These are phyloP conservation scores for Microdochium paspali DNA, from an alignment of 2,329 filamentous ascomycete genomes.

Conservation along the genomic window DNA sequence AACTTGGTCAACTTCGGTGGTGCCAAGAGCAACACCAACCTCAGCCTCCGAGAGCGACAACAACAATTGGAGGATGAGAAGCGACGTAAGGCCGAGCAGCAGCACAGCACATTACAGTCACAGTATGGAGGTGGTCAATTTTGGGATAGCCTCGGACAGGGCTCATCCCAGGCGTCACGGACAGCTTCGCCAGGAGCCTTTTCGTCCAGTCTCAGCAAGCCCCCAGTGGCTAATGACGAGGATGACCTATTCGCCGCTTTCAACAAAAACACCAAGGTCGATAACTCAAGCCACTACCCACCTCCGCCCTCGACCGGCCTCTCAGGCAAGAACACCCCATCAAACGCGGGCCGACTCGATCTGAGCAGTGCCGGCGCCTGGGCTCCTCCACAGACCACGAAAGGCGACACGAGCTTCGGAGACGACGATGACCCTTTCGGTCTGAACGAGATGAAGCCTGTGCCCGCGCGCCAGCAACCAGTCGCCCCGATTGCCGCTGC, in stretches of 20 bases:
- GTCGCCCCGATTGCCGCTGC: constrained; percentile 9
- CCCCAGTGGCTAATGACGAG: constrained; percentile 30
- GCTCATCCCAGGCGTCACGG: constrained; percentile 36
- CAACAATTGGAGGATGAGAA: constrained; percentile 56
- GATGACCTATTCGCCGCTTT: constrained; percentile 61
- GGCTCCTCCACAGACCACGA: constrained; percentile 24
- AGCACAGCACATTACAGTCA: constrained; percentile 59
- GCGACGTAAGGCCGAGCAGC: constrained; percentile 64
- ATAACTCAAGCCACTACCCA: constrained; percentile 56
- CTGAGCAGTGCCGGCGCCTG: constrained; percentile 46
- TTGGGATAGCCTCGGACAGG: constrained; percentile 61
- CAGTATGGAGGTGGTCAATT: constrained; percentile 71
- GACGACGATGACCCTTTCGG: constrained; percentile 90
- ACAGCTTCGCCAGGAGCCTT: constrained; percentile 29
- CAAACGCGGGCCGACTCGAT: constrained; percentile 34
- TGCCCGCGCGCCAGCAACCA: constrained; percentile 17
- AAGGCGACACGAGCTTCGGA: constrained; percentile 29
- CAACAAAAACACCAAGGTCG: constrained; percentile 55
- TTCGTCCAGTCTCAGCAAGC: not conserved
- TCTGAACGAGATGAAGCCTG: constrained; percentile 52
- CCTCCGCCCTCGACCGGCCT: constrained; percentile 31
- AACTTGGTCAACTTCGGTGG: constrained; percentile 59
- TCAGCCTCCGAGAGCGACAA: constrained; percentile 72
- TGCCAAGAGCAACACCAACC: constrained; percentile 54
- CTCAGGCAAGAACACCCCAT: constrained; percentile 34